Conservation (phyloP, 208 protist genomes). For the Novymonas esmeraldas region DNA sequence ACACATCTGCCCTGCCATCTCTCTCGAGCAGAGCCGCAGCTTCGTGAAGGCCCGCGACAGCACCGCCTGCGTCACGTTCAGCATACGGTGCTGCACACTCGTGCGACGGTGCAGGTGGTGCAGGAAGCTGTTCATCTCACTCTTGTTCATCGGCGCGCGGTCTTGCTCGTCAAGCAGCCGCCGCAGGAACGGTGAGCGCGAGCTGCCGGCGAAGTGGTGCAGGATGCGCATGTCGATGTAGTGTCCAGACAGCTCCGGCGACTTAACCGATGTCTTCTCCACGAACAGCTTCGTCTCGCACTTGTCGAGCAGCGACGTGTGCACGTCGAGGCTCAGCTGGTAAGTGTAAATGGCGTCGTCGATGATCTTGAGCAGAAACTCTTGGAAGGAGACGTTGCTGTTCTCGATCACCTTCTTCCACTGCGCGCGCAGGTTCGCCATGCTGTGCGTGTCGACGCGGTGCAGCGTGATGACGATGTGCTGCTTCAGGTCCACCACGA, state of each 20-base stretch:
- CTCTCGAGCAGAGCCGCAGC: constrained; percentile 69
- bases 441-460: constrained; percentile 68
- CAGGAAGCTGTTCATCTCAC: constrained; percentile 85
- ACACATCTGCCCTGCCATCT: constrained; percentile 80
- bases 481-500: constrained; percentile 79
- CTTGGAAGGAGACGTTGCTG: constrained; percentile 77
- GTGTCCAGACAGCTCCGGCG: constrained; percentile 16
- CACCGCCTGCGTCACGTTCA: constrained; percentile 70
- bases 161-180: constrained; percentile 66
- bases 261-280: constrained; percentile 6
- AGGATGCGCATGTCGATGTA: constrained; percentile 66
- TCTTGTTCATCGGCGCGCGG: constrained; percentile 58
- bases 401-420: constrained; percentile 70
- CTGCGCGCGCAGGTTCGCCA: constrained; percentile 70
- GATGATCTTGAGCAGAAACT: constrained; percentile 86
- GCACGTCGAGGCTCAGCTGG: constrained; percentile 72
- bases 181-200: constrained; percentile 70
- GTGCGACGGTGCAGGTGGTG: constrained; percentile 88
- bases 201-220: constrained; percentile 75
- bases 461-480: constrained; percentile 86
- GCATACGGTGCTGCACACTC: constrained; percentile 81
- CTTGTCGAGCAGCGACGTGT: constrained; percentile 75
- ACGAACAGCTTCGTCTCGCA: constrained; percentile 85
- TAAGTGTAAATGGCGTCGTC: constrained; percentile 84
- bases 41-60: constrained; percentile 79